Base-by-base conservation (phyloP, 2,329 filamentous ascomycete genomes). In the Aspergillus nomiae region DNA sequence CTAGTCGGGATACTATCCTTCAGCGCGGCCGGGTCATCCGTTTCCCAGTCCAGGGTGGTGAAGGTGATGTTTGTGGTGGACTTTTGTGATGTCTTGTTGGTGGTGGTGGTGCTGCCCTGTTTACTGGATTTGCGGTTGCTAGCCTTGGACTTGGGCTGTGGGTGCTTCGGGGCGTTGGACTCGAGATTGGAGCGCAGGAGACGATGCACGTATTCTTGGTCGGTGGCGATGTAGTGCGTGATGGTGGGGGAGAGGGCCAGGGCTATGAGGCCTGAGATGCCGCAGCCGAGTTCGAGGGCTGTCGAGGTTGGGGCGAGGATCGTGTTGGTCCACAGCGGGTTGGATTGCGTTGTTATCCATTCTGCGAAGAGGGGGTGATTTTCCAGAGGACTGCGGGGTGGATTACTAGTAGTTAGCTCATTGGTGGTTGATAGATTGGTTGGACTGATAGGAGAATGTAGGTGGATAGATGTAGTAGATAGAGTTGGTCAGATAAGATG, bases 281-380 rank as follows among this genome's bases (percentile, higher is more conserved):
- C 95, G 75, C 92, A 93, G 50, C 95, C 95, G 7, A 99, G 86
- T 74, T 98, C 95, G 60, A 97, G 82, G 24, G 94, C 82, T 7
- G 81, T 81, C 6, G 90, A 88, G 2, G 80, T 69, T 0, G 81
- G 63, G 28, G 81, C 77, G 9, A 94, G 81, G 57, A 89, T 71
- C 53, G 78, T 79, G 61, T 78, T 70, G 43, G 78, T 75, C 78
- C 89, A 88, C 55, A 97, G 83, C 0, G 87, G 76, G 74, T 92
- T 93, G 36, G 63, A 59, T 16, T 65, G 62, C 4, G 63, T 58
- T 5, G 84, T 83, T 53, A 98, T 84, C 92, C 92, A 98, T 67
- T 87, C 82, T 26, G 94, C 92, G 73, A 98, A 89, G 51, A 88
- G 82, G 10, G 92, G 0, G 92, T 94, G 69, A 97, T 90, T 77